Base-by-base conservation (phyloP, 768 basidiomycete genomes). In the Mycena haematopus region DNA sequence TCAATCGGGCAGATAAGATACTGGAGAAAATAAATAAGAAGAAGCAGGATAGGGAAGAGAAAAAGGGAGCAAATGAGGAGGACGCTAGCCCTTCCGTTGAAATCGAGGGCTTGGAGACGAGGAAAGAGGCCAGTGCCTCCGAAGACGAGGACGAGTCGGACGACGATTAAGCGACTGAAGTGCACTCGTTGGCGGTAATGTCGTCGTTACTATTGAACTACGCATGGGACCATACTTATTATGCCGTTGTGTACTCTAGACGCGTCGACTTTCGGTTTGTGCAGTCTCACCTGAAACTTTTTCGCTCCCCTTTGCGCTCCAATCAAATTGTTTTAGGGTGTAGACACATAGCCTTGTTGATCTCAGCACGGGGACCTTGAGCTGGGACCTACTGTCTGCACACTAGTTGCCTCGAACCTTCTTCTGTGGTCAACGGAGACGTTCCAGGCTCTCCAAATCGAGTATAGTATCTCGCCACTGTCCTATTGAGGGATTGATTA, bases 1-100 rank as follows among this genome's bases (percentile, higher is more conserved):
- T 99, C 82, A 99, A 99, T 75, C 85, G 92, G 53, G 96, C 91
- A 49, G 95, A 92, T 68, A 97, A 97, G 78, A 85, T 99, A 56
- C 84, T 99, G 45, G 90, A 90, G 65, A 96, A 92, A 80, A 76
- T 92, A 76, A 87, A 90, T 73, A 90, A 90, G 76, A 88, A 84
- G 75, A 82, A 84, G 71, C 80, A 85, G 74, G 82, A 83, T 56
- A 83, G 82, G 67, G 80, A 81, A 64, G 84, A 79, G 22, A 81
- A 76, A 38, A 86, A 84, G 49, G 83, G 77, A 42, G 81, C 75
- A 51, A 82, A 76, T 22, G 76, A 76, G 27, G 78, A 74, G 40
- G 75, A 77, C 31, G 71, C 72, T 58, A 79, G 69, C 56, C 73
- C 73, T 10, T 76, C 74, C 40, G 75, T 89, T 60, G 80, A 87